Base-by-base conservation (phyloP, 1,284 basidiomycete species). In the Ceratobasidium sp. region DNA sequence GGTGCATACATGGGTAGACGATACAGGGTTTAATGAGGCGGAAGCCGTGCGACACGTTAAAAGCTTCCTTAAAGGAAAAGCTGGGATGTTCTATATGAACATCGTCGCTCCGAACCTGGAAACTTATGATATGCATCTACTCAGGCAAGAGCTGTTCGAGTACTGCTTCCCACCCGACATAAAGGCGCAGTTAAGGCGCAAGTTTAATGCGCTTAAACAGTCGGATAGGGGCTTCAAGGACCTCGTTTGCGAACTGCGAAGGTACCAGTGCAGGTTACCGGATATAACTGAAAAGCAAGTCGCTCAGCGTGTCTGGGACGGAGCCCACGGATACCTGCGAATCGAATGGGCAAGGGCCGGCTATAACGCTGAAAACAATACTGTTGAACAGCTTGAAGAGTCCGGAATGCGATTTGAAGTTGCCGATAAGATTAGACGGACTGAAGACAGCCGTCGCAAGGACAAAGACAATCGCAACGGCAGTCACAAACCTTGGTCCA, bases 121-220 rank as follows among this genome's bases (percentile, higher is more conserved):
- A 21, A 2, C 6, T 41, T 74, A 70, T 41, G 47, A 44, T 1
- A 23, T 71, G 21, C 32, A 49, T 1, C 14, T 38, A 16, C 49
- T 62, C 28, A 46, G 21, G 0, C 11, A 38, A 18, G 23, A 35
- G 35, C 47, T 86, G 4, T 86, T 83, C 72, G 80, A 85, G 73
- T 82, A 83, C 71, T 85, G 84, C 62, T 86, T 86, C 78, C 83
- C 83, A 0, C 69, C 80, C 0, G 78, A 84, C 44, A 85, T 80
- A 73, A 76, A 80, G 2, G 49, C 75, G 1, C 70, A 77, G 35
- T 75, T 78, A 62, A 57, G 76, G 0, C 55, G 75, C 7, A 69
- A 76, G 44, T 75, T 80, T 8, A 16, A 59, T 0, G 54, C 59
- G 0, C 58, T 55, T 16, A 8, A 30, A 1, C 81, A 82, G 55